Evolutionary conservation across 2,329 filamentous ascomycete species (phyloP), one percentile per base, ranked within the genome.

Genomic region (Aspergillus niger): DNA sequence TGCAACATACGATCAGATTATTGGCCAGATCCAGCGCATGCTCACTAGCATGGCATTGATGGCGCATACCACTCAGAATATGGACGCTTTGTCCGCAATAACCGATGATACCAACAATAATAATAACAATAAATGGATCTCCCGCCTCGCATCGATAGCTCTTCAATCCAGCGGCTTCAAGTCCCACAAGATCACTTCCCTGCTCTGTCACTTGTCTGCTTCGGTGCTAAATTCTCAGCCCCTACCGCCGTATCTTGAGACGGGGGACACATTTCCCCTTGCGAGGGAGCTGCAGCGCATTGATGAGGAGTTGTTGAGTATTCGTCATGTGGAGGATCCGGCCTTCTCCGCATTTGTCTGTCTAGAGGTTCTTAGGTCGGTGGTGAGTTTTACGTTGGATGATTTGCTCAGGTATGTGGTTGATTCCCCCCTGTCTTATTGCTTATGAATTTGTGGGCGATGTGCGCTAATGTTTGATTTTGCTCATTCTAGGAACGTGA

Each of bases 261-360:
- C 87, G 0, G 88, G 89, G 0, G 77, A 83, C 24, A 82, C 84
- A 0, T 89, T 87, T 67, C 79, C 85, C 22, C 79, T 91, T 0
- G 83, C 82, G 5, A 74, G 80, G 4, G 81, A 82, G 28, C 77
- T 91, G 6, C 83, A 87, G 57, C 76, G 76, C 6, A 75, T 89
- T 10, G 83, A 88, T 65, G 74, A 76, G 6, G 82, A 84, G 58
- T 82, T 91, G 22, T 70, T 91, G 49, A 85, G 83, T 67, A 77
- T 89, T 3, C 74, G 80, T 55, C 87, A 91, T 71, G 82, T 91
- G 57, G 82, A 85, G 10, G 86, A 91, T 69, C 86, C 87, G 0
- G 88, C 88, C 0, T 91, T 91, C 74, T 85, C 87, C 7, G 87
- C 88, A 44, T 92, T 91, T 74, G 89, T 89, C 0, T 85, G 91